Evolutionary conservation across 495 filamentous ascomycete genomes (phyloP), one percentile per base, ranked within the genome.

Genomic region (Daldinia decipiens): DNA sequence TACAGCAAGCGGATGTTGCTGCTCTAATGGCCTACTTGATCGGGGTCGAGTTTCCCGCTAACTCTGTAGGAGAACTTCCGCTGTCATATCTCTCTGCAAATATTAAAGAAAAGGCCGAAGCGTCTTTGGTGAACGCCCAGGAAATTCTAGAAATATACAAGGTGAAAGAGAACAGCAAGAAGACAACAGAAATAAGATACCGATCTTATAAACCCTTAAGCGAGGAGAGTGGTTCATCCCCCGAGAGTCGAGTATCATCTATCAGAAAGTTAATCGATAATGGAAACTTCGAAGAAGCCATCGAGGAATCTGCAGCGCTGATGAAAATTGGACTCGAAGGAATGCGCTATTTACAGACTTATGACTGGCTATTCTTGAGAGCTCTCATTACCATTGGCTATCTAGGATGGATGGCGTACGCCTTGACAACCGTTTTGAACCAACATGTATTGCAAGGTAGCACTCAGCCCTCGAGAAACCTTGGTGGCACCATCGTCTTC

Each of bases 21-120:
- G 92, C 95, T 17, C 86, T 99, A 45, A 99, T 99, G 96, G 91
- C 96, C 5, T 97, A 98, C 73, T 85, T 98, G n/a, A 89, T 88
- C 40, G 96, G 96, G 12, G 80, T 94, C 39, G 92, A 93, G 62
- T 99, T 93, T 77, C 96, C 96, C 0, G 95, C 95, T 21, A 98
- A 99, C 78, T 98, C 95, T 1, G 96, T 98, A 15, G 96, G 96
- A 39, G 91, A 97, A 79, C 84, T 99, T 43, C 96, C 96, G 1
- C 81, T 99, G 61, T 83, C 90, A 4, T 99, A 91, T 79, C 79
- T 98, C 29, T 85, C 89, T 57, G 92, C 90, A 3, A 84, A 86
- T 72, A 82, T 87, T 12, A 83, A 87, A 59, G 88, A 91, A 56
- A 97, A 97, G 81, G 94, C 96, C 0, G 84, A 92, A 79, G 96